These are phyloP conservation scores for Suillus discolor DNA, from an alignment of 768 basidiomycete genomes.

Conservation along the genomic window DNA sequence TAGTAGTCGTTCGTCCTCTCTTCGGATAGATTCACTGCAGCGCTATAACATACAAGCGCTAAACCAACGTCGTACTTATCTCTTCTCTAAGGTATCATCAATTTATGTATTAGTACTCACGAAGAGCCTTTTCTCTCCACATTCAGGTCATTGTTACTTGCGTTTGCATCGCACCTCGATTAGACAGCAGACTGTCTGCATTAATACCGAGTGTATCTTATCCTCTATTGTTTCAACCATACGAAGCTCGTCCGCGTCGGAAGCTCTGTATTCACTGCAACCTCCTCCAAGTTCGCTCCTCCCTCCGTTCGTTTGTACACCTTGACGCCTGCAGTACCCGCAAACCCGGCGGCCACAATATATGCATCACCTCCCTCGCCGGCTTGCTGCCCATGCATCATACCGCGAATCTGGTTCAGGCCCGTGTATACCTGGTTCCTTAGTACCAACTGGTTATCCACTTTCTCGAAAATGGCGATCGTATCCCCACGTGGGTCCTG, in stretches of 20 bases:
- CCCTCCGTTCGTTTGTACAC: conserved; percentile 57
- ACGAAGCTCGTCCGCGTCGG: conserved; percentile 56
- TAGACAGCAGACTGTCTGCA: background rate
- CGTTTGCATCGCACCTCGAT: no score
- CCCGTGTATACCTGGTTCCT: conserved; percentile 63
- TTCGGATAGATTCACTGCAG: no score
- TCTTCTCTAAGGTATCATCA: no score
- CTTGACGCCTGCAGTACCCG: conserved; percentile 55
- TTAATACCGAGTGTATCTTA: no score
- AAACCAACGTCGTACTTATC: no score
- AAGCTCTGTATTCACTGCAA: conserved; percentile 56
- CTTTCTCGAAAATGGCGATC: conserved; percentile 60
- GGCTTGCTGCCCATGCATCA: conserved; percentile 53
- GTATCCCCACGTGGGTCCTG: conserved; percentile 60
- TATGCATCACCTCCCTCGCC: conserved; percentile 50
- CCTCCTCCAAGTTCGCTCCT: conserved; percentile 52
- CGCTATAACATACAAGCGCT: no score
- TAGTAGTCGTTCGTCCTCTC: no score
- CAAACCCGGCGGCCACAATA: conserved; percentile 56
- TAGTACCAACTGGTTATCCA: conserved; percentile 41
- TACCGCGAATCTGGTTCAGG: conserved; percentile 63
- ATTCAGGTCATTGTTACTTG: no score
- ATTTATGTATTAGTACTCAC: no score
- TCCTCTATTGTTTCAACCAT: conserved; percentile 29
- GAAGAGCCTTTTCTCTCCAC: no score